Base-by-base conservation (phyloP, 2,329 filamentous ascomycete species). In the Fusarium mexicanum region DNA sequence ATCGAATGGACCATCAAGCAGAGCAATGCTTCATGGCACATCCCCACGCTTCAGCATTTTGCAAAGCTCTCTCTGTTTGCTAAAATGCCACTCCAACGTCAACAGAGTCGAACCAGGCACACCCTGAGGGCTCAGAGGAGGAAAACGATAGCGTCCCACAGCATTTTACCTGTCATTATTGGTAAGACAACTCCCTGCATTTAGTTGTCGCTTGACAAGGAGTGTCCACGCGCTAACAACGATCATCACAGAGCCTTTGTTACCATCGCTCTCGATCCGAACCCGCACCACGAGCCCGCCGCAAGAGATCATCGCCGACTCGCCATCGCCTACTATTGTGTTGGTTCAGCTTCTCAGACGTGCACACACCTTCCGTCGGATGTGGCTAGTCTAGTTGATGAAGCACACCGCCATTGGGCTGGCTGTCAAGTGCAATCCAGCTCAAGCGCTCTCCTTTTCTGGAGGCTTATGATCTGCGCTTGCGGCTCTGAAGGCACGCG, bases 321-420 rank as follows among this genome's bases (percentile, higher is more conserved):
- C 6, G 7, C 43, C n/a, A 24, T 26, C 17, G 7, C 17, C 17
- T 20, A 4, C 43, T 20, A 8, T 46, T 46, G 8, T 26, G 8
- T 26, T 8, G 0, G 5, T 46, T 46, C 5, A 13, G 2, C 24
- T 26, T 3, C 43, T 18, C 24, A 8, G 11, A 20, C n/a, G n/a
- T 9, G 43, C 17, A 0, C n/a, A 9, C 7, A 20, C 4, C 17
- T 1, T 0, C 16, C 7, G 1, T 12, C 26, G n/a, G n/a, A 17
- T 44, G 0, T 44, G 7, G 4, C 10, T 3, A 46, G 41, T n/a
- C 41, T n/a, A 7, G 14, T 4, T n/a, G 6, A n/a, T 12, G 17
- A 46, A 26, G n/a, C 10, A 11, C 7, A 46, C 0, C n/a, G 17
- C 43, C 43, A 18, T 26, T 26, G n/a, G 43, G 5, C 16, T 8